Base-by-base conservation (phyloP, 108 stramenopile genomes). In the Seminavis robusta region DNA sequence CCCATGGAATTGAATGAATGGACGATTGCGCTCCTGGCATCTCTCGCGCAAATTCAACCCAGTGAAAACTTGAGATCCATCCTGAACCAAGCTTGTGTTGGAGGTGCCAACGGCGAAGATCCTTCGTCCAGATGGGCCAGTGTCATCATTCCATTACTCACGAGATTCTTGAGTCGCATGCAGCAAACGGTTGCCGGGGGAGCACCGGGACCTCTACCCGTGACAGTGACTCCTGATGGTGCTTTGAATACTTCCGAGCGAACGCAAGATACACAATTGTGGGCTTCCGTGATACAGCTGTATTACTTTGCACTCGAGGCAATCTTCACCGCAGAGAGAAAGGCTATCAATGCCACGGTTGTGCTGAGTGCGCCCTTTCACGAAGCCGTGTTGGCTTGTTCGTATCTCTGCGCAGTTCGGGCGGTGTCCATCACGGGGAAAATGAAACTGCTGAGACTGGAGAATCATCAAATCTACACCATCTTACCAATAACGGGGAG, bases 1-100 rank as follows among this genome's bases (percentile, higher is more conserved):
- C 28, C 57, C 15, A 65, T 64, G 43, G 71, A 72, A 45, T 23
- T 72, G 32, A 72, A 58, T 27, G 71, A 72, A 55, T 72, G 71
- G 71, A 65, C 63, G 1, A 31, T 72, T 6, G 59, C 71, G 8
- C 31, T 72, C 0, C 37, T 72, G 28, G n/a, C n/a, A n/a, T 58
- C 41, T 33, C 25, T 65, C 15, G 57, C 69, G 1, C n/a, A 32
- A 1, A 32, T 64, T 20, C 32, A 52, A 40, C 71, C 71, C 4
- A 59, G 57, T 28, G 49, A 40, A 20, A 34, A 17, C 10, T 41
- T 72, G 27, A 5, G 45, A 7, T 11, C 29, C 6, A 59, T 47
- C 21, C 37, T 63, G 9, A 23, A 52, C 39, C 9, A 37, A 11
- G 29, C 30, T 16, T 3, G n/a, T n/a, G n/a, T 50, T 41, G 47